Conservation (phyloP, 257 asterid genomes). For the Verbena officinalis region DNA sequence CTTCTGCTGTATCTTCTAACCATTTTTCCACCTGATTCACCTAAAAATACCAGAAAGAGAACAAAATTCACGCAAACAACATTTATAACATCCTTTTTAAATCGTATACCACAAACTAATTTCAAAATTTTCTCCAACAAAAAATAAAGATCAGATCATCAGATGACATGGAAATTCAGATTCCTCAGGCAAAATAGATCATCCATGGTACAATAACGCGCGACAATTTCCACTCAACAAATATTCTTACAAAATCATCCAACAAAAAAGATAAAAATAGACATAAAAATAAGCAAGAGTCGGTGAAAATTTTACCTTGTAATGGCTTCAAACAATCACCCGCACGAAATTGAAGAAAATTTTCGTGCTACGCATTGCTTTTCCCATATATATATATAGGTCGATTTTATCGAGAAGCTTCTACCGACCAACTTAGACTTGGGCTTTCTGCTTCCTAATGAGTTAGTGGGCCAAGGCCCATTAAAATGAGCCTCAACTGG, state of each 20-base stretch:
- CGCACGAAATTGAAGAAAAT: not conserved
- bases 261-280: not conserved
- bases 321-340: constrained; percentile 4
- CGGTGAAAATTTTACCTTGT: constrained; percentile 5
- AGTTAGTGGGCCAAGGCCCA: not conserved
- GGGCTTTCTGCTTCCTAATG: not conserved
- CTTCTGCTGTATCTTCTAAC: constrained; percentile 74
- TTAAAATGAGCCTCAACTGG: not conserved
- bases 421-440: not conserved
- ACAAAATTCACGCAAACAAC: not conserved
- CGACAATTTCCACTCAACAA: not conserved
- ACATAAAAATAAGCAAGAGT: not conserved
- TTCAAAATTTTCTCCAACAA: not conserved
- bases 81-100: not conserved
- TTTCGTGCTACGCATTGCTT: not conserved
- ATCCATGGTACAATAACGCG: no score
- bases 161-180: no score
- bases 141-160: not conserved
- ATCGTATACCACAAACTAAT: not conserved
- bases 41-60: not conserved
- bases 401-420: not conserved
- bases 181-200: no score
- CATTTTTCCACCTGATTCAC: constrained; percentile 36
- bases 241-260: not conserved
- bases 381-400: no score